A percentile compares a stretch with the other conserved stretches of the same genome.
These are phyloP conservation scores for Jatropha multifida DNA, from an alignment of 441 rosid species.

Conservation along the genomic window DNA sequence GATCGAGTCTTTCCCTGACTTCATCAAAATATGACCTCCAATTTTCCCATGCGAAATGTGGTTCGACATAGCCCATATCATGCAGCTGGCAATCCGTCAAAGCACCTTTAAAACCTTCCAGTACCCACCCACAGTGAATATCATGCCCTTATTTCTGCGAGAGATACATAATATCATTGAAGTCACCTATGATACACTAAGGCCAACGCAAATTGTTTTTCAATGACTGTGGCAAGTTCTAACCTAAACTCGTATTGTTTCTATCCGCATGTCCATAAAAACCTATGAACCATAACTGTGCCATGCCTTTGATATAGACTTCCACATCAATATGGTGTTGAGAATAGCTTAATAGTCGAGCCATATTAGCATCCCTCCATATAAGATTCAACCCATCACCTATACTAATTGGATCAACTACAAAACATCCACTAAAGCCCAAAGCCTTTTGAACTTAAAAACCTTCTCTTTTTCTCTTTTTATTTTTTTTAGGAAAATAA, in stretches of 20 bases:
- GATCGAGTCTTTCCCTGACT: too few species aligned
- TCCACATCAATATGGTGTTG: neutral
- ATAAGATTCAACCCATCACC: neutral
- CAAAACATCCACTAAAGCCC: neutral
- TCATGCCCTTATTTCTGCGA: neutral
- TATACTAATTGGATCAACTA: neutral
- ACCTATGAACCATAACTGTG: neutral
- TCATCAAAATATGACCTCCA: neutral
- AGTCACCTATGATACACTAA: neutral
- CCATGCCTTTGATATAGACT: neutral
- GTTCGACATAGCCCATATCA: neutral
- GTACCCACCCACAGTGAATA: neutral
- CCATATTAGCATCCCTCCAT: neutral
- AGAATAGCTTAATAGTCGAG: neutral
- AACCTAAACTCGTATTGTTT: neutral
- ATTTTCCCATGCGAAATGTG: neutral
- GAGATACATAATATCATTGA: neutral
- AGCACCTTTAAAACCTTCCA: neutral
- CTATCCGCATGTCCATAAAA: neutral
- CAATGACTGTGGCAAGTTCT: neutral
- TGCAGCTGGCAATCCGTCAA: neutral
- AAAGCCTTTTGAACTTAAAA: neutral
- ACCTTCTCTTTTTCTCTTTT: neutral
- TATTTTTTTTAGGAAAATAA: neutral
- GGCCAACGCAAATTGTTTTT: neutral